These are phyloP conservation scores for Teunomyces cretensis DNA, from an alignment of 805 yeast species.

Conservation along the genomic window DNA sequence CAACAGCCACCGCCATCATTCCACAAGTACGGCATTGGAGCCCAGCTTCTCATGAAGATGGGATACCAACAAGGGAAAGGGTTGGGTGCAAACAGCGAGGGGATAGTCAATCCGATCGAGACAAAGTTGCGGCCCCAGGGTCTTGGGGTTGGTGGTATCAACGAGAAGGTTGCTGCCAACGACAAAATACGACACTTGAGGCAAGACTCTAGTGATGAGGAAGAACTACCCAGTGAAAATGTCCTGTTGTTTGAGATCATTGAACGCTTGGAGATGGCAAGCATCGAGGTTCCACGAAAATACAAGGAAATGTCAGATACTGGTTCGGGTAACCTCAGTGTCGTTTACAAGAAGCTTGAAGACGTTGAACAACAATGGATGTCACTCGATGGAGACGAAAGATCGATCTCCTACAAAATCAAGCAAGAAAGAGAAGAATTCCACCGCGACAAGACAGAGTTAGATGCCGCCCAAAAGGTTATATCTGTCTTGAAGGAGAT, in stretches of 20 bases:
- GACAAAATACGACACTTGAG: slow-evolving; percentile 8
- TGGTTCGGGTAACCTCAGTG: not conserved
- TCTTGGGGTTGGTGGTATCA: slow-evolving; percentile 65
- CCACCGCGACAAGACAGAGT: not conserved
- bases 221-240: slow-evolving; percentile 11
- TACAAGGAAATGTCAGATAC: slow-evolving; percentile 36
- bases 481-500: not conserved
- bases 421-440: not conserved
- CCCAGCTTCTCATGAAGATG: slow-evolving; percentile 73
- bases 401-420: not conserved
- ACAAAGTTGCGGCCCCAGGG: slow-evolving; percentile 65
- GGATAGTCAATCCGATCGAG: slow-evolving; percentile 80
- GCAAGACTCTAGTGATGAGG: slow-evolving; percentile 23
- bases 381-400: slow-evolving; percentile 11
- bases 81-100: slow-evolving; percentile 69
- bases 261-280: slow-evolving; percentile 32
- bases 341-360: slow-evolving; percentile 12
- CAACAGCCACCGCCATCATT: slow-evolving; percentile 4
- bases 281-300: slow-evolving; percentile 33
- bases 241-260: slow-evolving; percentile 32
- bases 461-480: slow-evolving; percentile 5
- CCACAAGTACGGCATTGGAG: slow-evolving; percentile 77
- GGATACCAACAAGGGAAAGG: slow-evolving; percentile 87
- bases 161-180: slow-evolving; percentile 1
- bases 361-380: slow-evolving; percentile 15